Conservation (phyloP, 1,284 basidiomycete genomes). For the Heimioporus punctisporus region DNA sequence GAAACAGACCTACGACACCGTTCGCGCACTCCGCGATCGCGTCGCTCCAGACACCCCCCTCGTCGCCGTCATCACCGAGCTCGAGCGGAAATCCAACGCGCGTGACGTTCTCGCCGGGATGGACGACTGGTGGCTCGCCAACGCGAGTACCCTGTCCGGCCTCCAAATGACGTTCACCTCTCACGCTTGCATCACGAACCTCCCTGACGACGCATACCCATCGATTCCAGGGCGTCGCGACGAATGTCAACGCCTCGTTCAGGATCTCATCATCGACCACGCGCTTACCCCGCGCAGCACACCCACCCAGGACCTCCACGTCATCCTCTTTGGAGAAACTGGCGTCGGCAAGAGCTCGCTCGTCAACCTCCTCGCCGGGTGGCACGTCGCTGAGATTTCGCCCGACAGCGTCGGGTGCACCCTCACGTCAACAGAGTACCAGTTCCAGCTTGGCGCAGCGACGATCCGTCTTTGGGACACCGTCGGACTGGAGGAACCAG, state of each 20-base stretch:
- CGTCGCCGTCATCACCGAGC: conserved; percentile 23
- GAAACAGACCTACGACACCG: conserved; percentile 24
- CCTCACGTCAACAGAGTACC: conserved; percentile 20
- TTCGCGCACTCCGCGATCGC: conserved; percentile 14
- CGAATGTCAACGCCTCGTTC: conserved; percentile 23
- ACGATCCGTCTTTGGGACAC: conserved; percentile 30
- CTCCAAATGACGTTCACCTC: conserved; percentile 13
- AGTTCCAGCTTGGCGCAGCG: conserved; percentile 18
- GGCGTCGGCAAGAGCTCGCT: conserved; percentile 33
- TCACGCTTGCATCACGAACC: conserved; percentile 25
- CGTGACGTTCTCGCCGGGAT: conserved; percentile 13
- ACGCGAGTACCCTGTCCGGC: conserved; percentile 11
- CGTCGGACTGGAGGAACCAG: conserved; percentile 38
- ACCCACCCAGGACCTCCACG: conserved; percentile 22
- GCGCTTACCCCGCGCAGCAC: conserved; percentile 21
- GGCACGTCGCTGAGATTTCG: conserved; percentile 25
- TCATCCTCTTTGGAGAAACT: conserved; percentile 29
- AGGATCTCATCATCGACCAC: conserved; percentile 23
- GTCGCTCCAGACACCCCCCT: conserved; percentile 21
- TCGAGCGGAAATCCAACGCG: conserved; percentile 13
- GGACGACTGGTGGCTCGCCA: conserved; percentile 25
- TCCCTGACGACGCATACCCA: conserved; percentile 18
- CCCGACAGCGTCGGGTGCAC: conserved; percentile 27
- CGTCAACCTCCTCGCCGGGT: conserved; percentile 30
- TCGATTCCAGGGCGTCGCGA: conserved; percentile 17